Percentiles rank a stretch among this genome's conserved stretches.
phyloP scores from a whole-genome alignment of 495 filamentous ascomycete genomes.

The Cenococcum geophilum region DNA sequence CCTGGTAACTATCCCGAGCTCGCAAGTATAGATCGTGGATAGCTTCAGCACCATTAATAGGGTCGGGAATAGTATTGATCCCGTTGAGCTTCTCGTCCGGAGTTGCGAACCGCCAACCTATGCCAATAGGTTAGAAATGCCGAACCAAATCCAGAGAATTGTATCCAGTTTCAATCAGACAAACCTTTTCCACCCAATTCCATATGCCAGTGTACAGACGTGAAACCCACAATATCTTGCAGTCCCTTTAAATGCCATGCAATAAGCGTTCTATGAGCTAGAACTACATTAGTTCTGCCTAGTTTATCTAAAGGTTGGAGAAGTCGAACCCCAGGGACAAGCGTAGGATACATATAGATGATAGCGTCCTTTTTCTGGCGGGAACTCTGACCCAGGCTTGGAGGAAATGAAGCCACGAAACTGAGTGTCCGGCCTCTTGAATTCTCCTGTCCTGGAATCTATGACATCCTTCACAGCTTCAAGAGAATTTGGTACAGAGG shows the following conservation, averaged over 20 bases:
- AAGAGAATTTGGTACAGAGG: no score
- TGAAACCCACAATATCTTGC: constrained; percentile 55
- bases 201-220: constrained; percentile 61
- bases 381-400: constrained; percentile 53
- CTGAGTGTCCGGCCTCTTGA: constrained; percentile 54
- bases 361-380: constrained; percentile 59
- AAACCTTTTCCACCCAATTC: constrained; percentile 53
- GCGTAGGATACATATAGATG: constrained; percentile 67
- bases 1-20: constrained; percentile 51
- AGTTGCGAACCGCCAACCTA: no score
- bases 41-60: constrained; percentile 45
- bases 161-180: background rate
- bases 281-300: no score
- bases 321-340: constrained; percentile 49
- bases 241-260: constrained; percentile 59
- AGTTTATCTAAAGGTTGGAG: no score
- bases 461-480: no score
- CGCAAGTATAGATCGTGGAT: constrained; percentile 54
- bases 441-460: constrained; percentile 61
- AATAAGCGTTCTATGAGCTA: constrained; percentile 57
- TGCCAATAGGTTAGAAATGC: no score
- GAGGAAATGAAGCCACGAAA: constrained; percentile 41
- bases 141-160: no score
- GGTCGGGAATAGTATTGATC: background rate
- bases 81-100: no score